phyloP scores from a whole-genome alignment of 2,329 filamentous ascomycete genomes.

The Scleromitrula shiraiana region DNA sequence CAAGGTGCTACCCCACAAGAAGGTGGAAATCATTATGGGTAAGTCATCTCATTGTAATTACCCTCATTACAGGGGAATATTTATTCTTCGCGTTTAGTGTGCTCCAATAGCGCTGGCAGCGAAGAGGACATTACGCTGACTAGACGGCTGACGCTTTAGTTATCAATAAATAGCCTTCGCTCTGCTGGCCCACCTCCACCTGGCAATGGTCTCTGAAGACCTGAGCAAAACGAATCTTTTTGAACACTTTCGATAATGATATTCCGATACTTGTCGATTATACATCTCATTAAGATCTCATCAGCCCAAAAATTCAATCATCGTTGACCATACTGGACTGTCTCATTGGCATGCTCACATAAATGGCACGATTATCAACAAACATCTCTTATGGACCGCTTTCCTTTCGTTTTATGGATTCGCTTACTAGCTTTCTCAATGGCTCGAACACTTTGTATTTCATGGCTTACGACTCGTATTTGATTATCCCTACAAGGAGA shows the following conservation, averaged over 20 bases:
- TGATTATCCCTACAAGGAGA: background rate
- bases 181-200: constrained; percentile 60
- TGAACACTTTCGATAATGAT: background rate
- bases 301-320: background rate
- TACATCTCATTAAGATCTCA: background rate
- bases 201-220: constrained; percentile 32
- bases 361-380: constrained; percentile 5
- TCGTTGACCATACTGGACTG: constrained; percentile 20
- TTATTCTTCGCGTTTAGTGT: constrained; percentile 80
- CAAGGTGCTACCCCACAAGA: constrained; percentile 2
- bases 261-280: background rate
- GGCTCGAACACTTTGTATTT: constrained; percentile 29
- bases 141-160: constrained; percentile 75
- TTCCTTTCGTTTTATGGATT: constrained; percentile 24
- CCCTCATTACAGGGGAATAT: background rate
- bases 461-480: constrained; percentile 22
- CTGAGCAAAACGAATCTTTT: background rate
- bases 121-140: constrained; percentile 63
- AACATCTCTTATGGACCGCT: constrained; percentile 25
- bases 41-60: background rate
- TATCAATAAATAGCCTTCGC: constrained; percentile 64
- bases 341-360: constrained; percentile 17
- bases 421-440: constrained; percentile 27
- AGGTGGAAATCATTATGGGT: constrained; percentile 3
- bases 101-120: constrained; percentile 65